Evolutionary conservation across 441 rosid species (phyloP).

Genomic region (Erysimum cheiri): DNA sequence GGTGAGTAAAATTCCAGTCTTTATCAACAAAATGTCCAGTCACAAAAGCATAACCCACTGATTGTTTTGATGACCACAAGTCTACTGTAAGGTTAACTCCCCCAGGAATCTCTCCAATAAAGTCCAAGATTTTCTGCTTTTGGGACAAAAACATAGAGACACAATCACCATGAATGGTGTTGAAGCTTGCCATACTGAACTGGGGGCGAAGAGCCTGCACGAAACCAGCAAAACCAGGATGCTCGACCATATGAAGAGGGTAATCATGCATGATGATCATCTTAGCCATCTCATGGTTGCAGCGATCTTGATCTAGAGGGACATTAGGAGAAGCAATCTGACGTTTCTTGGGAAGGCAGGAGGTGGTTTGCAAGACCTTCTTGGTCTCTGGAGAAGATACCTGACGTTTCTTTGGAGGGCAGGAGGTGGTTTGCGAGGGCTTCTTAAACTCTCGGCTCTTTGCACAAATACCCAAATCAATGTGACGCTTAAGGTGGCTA

Average conservation of each 20-base stretch:
- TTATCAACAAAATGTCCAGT: slow-evolving; percentile 76
- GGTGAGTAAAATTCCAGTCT: slow-evolving; percentile 66
- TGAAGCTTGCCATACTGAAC: slow-evolving; percentile 54
- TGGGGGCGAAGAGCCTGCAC: slow-evolving; percentile 68
- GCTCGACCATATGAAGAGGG: slow-evolving; percentile 87
- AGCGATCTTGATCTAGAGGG: slow-evolving; percentile 62
- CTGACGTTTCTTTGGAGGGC: slow-evolving; percentile 59
- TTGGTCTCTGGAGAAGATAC: slow-evolving; percentile 48
- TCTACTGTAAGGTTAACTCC: slow-evolving; percentile 70
- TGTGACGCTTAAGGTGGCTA: slow-evolving; percentile 74
- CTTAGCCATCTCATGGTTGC: slow-evolving; percentile 70
- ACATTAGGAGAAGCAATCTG: slow-evolving; percentile 48
- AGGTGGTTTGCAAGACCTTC: slow-evolving; percentile 42
- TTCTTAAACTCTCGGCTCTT: slow-evolving; percentile 49
- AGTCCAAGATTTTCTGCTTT: slow-evolving; percentile 61
- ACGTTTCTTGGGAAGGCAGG: slow-evolving; percentile 60
- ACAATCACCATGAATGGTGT: slow-evolving; percentile 67
- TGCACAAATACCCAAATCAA: slow-evolving; percentile 61
- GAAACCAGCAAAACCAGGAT: slow-evolving; percentile 65
- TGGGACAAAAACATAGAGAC: slow-evolving; percentile 63
- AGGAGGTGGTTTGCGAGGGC: slow-evolving; percentile 40
- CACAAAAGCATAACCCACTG: slow-evolving; percentile 64
- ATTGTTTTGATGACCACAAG: slow-evolving; percentile 66
- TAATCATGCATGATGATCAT: slow-evolving; percentile 86
- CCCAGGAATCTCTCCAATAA: slow-evolving; percentile 67